Base-by-base conservation (phyloP, 2,329 filamentous ascomycete species). In the Fusarium sp. region DNA sequence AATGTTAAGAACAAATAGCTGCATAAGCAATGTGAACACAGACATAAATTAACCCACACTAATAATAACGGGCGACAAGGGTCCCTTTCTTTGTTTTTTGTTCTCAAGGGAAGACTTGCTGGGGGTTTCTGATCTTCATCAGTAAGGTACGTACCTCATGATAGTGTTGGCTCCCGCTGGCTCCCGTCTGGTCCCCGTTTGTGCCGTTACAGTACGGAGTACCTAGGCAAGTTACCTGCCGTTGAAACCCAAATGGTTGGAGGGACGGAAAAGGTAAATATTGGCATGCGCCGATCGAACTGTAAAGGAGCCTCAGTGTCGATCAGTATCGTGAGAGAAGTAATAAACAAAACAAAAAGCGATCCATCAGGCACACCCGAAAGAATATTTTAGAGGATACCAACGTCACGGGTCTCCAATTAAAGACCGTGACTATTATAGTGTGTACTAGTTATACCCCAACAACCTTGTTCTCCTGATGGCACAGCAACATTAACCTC, bases 111-210 rank as follows among this genome's bases (percentile, higher is more conserved):
- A 69, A 56, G 52, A 70, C 66, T 67, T 42, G 23, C 33, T 41
- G 69, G 35, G 69, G 56, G 48, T 59, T 66, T 37, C 49, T 69
- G 31, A 44, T 70, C 60, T 39, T 29, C 61, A 59, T 29, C 49
- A 49, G 42, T 16, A 15, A 33, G 31, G 31, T 63, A 60, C 37
- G 52, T 70, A 38, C 49, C 56, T 58, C 46, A 31, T 49, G 55
- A 23, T 46, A 48, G 60, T 60, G 63, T 62, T 70, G 66, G 55
- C 52, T 65, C 66, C 66, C 62, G 45, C 61, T 71, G 61, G 54
- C n/a, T 72, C 67, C 70, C 70, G 70, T 54, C 27, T 52, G 45
- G 54, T 38, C 55, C 56, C 70, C 60, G 48, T 73, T 67, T 57
- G 35, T 31, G 38, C 66, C 56, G 70, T 73, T 63, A 48, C 66